Evolutionary conservation across 2,329 filamentous ascomycete species (phyloP), one percentile per base, ranked within the genome.

Genomic region (Penicillium sp.): DNA sequence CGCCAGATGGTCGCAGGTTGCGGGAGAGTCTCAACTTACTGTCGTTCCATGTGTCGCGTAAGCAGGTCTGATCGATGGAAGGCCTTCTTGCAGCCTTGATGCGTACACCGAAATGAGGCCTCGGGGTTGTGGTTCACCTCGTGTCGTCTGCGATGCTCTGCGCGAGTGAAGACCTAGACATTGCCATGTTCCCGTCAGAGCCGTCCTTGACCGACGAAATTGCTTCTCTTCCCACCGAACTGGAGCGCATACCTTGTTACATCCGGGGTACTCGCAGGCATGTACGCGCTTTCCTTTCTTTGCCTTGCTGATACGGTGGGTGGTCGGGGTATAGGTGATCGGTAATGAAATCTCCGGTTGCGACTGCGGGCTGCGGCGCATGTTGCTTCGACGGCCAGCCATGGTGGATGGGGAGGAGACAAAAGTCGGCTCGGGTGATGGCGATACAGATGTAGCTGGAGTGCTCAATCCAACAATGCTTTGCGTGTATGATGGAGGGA

Each of bases 221-320:
- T 28, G 41, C 4, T 3, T 32, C 29, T 32, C 29, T 4, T 32
- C 29, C 29, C 11, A 8, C 29, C 29, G 29, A 32, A 50, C 39
- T 48, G 46, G 38, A 18, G 39, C 35, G 58, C 68, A 50, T 52
- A 75, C 73, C 67, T 76, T 76, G 51, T 65, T 66, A 56, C 74
- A 76, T 35, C 73, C 72, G 12, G 71, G 70, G 50, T 64, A 73
- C 48, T 73, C 66, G 55, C 74, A 76, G 7, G 67, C 67, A 55
- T 76, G 74, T 11, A 76, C 74, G 44, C 73, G 70, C 59, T 76
- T 76, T 28, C 74, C 74, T 59, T 76, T 76, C 63, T 75, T 76
- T 9, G 74, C 74, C 58, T 76, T 76, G 63, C 74, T 76, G 54
- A 76, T 69, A 43, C 74, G 70, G 54, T 70, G 70, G 33, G 74